These are phyloP conservation scores for Anthostomella pinea DNA, from an alignment of 2,329 filamentous ascomycete genomes.

Conservation along the genomic window DNA sequence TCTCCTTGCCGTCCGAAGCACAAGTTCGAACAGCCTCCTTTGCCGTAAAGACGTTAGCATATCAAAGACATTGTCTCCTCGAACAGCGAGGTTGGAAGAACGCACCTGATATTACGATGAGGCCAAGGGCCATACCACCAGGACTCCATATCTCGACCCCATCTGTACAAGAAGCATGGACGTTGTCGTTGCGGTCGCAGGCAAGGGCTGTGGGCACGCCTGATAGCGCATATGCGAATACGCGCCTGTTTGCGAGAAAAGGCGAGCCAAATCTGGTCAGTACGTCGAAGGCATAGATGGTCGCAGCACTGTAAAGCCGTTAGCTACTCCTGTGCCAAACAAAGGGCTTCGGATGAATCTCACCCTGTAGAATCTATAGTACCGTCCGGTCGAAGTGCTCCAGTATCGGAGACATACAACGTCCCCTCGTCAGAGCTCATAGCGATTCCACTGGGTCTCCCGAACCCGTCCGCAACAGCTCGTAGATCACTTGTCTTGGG, in stretches of 20 bases:
- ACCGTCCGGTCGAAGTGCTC: slow-evolving; percentile 29
- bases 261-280: slow-evolving; percentile 32
- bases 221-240: slow-evolving; percentile 49
- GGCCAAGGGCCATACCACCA: slow-evolving; percentile 42
- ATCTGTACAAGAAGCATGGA: slow-evolving; percentile 47
- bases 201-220: slow-evolving; percentile 44
- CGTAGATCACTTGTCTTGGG: slow-evolving; percentile 39
- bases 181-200: slow-evolving; percentile 42
- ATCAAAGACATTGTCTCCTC: not conserved
- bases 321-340: not conserved
- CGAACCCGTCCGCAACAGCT: slow-evolving; percentile 46
- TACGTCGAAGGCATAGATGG: slow-evolving; percentile 50
- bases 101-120: slow-evolving; percentile 37
- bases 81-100: not conserved
- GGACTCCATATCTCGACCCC: slow-evolving; percentile 49
- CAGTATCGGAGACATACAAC: slow-evolving; percentile 43
- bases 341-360: not conserved
- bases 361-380: slow-evolving; percentile 29
- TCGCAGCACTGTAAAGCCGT: slow-evolving; percentile 26
- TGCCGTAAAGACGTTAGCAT: not conserved
- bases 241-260: slow-evolving; percentile 46
- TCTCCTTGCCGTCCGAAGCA: slow-evolving; percentile 42
- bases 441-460: slow-evolving; percentile 40
- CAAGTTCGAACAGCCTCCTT: slow-evolving; percentile 42
- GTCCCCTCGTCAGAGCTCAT: slow-evolving; percentile 37